Evolutionary conservation across 495 filamentous ascomycete species (phyloP), one percentile per base, ranked within the genome.

Genomic region (Xylaria intraflava): DNA sequence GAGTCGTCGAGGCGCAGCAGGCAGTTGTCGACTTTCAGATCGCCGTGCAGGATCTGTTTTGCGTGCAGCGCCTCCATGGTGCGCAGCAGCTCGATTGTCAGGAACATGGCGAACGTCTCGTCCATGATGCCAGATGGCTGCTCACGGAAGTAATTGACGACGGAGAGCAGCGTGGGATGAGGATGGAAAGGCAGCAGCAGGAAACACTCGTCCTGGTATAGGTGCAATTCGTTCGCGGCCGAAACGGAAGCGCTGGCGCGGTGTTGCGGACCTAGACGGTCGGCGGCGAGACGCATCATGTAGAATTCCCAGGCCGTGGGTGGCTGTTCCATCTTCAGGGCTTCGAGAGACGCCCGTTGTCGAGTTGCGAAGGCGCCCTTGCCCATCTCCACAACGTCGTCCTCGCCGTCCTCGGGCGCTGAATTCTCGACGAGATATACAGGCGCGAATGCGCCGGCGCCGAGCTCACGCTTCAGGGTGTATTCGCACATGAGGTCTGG

Each of bases 241-340:
- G 95, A 80, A 44, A 98, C 75, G 36, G 86, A 91, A 0, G 87
- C 83, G 0, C 79, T 74, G 0, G 86, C 83, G 2, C 91, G 84
- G 51, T 78, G 67, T 12, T 79, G 77, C 10, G 81, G 74, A 0
- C 79, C 82, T 0, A 97, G 75, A 6, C 93, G 87, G 0, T 80
- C 73, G 46, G 90, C 83, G 2, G 88, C 82, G 23, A 87, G 81
- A 1, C 86, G 84, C 73, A 96, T 92, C 70, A 98, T 94, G 68
- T 96, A 87, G 67, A 96, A 98, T 64, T 98, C 93, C 93, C 94
- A 98, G 1, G 88, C 72, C 12, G 82, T 84, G 0, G 91, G 89
- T 3, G 91, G 90, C 29, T 72, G 61, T 66, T 98, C 93, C 78
- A 95, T 86, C 68, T 98, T 98, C 56, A 98, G 73, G 1, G 93